Evolutionary conservation across 116 monocot genomes (phyloP).

Genomic region (Dioscorea cayenensis): DNA sequence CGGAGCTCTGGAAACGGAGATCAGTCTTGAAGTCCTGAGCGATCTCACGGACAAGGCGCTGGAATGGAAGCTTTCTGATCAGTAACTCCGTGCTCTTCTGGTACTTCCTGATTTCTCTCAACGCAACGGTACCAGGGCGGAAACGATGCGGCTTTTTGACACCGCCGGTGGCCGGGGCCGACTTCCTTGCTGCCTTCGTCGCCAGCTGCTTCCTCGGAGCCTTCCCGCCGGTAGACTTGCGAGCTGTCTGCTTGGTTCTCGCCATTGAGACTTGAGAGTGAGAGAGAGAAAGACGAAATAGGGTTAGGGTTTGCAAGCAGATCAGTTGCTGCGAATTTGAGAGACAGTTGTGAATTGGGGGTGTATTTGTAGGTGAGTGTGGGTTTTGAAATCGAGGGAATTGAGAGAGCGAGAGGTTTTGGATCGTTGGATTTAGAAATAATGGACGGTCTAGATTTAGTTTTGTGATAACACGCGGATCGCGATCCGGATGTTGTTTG

Average conservation of each 20-base stretch:
- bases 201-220: constrained; percentile 14
- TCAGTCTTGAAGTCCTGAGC: constrained; percentile 12
- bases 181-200: constrained; percentile 13
- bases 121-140: constrained; percentile 2
- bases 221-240: constrained; percentile 11
- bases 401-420: background rate
- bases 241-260: constrained; percentile 9
- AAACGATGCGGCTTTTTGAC: constrained; percentile 8
- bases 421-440: background rate
- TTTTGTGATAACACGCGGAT: background rate
- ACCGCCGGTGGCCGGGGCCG: constrained; percentile 9
- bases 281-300: background rate
- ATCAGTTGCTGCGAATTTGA: background rate
- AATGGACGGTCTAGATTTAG: background rate
- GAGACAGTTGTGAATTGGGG: background rate
- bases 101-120: constrained; percentile 5
- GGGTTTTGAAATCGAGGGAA: background rate
- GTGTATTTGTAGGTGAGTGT: background rate
- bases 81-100: constrained; percentile 12
- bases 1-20: constrained; percentile 11
- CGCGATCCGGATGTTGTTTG: background rate
- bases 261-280: constrained; percentile 1
- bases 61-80: background rate
- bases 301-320: background rate
- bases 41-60: constrained; percentile 10